These are phyloP conservation scores for Phytophthora syringae DNA, from an alignment of 352 stramenopile species.

Conservation along the genomic window DNA sequence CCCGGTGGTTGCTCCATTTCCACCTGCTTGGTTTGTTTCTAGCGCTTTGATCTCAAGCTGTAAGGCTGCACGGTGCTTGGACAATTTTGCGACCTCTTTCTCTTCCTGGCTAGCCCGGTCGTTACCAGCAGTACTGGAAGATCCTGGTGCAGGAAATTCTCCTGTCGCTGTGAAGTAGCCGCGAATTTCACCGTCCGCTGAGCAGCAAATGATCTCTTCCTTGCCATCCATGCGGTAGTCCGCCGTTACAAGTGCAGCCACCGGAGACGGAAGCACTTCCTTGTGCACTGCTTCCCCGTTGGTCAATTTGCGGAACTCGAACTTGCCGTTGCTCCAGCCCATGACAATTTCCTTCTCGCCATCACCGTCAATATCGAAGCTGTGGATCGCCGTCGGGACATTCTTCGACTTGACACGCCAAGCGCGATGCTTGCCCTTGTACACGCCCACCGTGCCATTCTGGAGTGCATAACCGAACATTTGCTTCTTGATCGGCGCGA, in stretches of 20 bases:
- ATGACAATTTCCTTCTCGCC: constrained; percentile 90
- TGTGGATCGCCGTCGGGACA: constrained; percentile 73
- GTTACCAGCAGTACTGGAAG: constrained; percentile 21
- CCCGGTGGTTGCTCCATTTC: constrained; percentile 10
- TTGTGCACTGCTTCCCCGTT: constrained; percentile 90
- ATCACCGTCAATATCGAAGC: constrained; percentile 92
- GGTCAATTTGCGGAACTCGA: constrained; percentile 72
- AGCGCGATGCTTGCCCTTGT: constrained; percentile 84
- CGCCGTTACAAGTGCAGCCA: constrained; percentile 74
- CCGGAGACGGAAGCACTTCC: constrained; percentile 67
- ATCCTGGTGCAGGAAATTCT: constrained; percentile 41
- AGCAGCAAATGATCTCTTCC: constrained; percentile 91
- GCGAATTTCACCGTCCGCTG: constrained; percentile 78
- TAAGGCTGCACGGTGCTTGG: constrained; percentile 78
- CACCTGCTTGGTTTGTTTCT: constrained; percentile 48
- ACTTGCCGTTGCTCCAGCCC: constrained; percentile 92
- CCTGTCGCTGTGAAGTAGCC: constrained; percentile 64
- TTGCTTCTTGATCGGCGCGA: constrained; percentile 76
- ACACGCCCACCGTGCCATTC: constrained; percentile 94
- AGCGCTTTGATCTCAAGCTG: constrained; percentile 81
- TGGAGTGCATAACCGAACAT: constrained; percentile 89
- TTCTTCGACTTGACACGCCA: constrained; percentile 95
- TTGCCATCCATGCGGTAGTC: constrained; percentile 92
- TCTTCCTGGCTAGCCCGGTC: constrained; percentile 66
- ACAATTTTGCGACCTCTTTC: constrained; percentile 84